Evolutionary conservation across 805 yeast genomes (phyloP).

Genomic region (Wickerhamiella kurtzmanii): DNA sequence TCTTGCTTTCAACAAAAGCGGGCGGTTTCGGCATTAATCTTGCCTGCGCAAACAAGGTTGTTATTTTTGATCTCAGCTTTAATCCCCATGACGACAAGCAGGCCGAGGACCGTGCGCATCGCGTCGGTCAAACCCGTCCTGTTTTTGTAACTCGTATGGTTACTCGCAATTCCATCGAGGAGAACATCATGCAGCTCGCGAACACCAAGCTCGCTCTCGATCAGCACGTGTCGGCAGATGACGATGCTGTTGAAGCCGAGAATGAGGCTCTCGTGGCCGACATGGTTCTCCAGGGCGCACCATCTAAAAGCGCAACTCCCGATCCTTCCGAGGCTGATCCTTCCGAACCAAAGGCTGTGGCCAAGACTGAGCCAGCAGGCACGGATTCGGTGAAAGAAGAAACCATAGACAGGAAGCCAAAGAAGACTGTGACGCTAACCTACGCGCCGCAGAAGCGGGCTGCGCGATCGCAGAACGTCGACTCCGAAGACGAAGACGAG

Average conservation of each 20-base stretch:
- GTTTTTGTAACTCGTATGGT: slow-evolving; percentile 70
- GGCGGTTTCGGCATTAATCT: slow-evolving; percentile 98
- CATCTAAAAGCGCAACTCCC: neutral
- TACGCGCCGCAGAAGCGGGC: neutral
- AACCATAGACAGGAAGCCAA: neutral
- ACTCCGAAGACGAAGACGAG: neutral
- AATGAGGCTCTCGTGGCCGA: slow-evolving; percentile 28
- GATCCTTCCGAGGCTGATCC: neutral
- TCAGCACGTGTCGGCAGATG: slow-evolving; percentile 26
- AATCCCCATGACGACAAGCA: slow-evolving; percentile 98
- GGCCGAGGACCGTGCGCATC: slow-evolving; percentile 96
- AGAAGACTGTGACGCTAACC: neutral
- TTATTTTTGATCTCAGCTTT: slow-evolving; percentile 85
- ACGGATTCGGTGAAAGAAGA: neutral
- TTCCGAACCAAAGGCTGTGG: neutral
- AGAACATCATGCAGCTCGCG: slow-evolving; percentile 73
- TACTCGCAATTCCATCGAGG: slow-evolving; percentile 68
- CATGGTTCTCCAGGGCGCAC: slow-evolving; percentile 21
- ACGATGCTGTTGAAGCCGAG: slow-evolving; percentile 26
- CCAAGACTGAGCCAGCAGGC: neutral
- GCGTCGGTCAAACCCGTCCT: slow-evolving; percentile 85
- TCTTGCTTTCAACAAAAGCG: slow-evolving; percentile 84
- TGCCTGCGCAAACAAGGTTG: slow-evolving; percentile 86
- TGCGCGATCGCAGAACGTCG: neutral
- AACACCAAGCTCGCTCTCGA: slow-evolving; percentile 85